Evolutionary conservation across 2,329 filamentous ascomycete genomes (phyloP).

Genomic region (Apiospora saccharicola): DNA sequence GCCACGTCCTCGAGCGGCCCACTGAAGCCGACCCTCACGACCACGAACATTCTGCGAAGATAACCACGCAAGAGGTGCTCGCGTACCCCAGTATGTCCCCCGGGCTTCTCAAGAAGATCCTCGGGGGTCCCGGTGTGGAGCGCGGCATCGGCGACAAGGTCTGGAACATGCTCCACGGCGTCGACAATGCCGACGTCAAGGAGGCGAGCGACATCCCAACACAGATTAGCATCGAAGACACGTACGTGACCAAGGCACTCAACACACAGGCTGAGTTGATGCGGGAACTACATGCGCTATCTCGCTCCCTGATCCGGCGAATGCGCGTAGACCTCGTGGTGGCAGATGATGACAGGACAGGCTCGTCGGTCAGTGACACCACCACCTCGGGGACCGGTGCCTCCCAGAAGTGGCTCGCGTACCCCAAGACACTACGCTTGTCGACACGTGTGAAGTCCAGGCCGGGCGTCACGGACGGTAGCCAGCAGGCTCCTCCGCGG

Average conservation of each 20-base stretch:
- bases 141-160: slow-evolving; percentile 75
- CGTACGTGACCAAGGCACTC: slow-evolving; percentile 74
- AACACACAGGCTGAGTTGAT: slow-evolving; percentile 69
- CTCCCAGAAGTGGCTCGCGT: slow-evolving; percentile 71
- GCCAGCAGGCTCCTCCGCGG: slow-evolving; percentile 53
- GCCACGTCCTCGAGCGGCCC: slow-evolving; percentile 55
- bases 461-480: slow-evolving; percentile 47
- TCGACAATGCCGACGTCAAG: slow-evolving; percentile 78
- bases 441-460: slow-evolving; percentile 70
- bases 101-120: slow-evolving; percentile 69
- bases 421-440: slow-evolving; percentile 82
- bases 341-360: slow-evolving; percentile 41
- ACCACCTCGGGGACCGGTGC: slow-evolving; percentile 37
- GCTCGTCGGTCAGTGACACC: slow-evolving; percentile 35
- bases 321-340: slow-evolving; percentile 81
- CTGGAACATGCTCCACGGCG: slow-evolving; percentile 82
- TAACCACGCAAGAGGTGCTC: slow-evolving; percentile 71
- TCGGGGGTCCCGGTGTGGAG: slow-evolving; percentile 74
- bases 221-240: slow-evolving; percentile 96
- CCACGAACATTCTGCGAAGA: slow-evolving; percentile 45
- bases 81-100: slow-evolving; percentile 68
- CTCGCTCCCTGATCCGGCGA: slow-evolving; percentile 74
- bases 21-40: slow-evolving; percentile 45
- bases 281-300: slow-evolving; percentile 73
- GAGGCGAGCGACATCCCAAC: slow-evolving; percentile 75